Percentiles rank a stretch among this genome's conserved stretches.
Evolutionary conservation across 345 rosid genomes (phyloP).

Genomic region (Corymbia maculata): DNA sequence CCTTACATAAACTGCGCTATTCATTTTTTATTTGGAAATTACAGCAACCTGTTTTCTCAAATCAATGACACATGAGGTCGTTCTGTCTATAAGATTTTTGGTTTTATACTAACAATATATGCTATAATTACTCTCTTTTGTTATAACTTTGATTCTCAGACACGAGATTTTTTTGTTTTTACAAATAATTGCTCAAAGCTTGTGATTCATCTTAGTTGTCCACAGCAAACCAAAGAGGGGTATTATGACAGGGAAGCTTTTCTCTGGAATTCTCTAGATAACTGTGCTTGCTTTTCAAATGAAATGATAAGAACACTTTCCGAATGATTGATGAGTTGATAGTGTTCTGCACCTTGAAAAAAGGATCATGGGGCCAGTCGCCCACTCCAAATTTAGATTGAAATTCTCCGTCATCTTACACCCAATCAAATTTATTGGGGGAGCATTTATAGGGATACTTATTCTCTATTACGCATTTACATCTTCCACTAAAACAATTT

Average conservation of each 20-base stretch:
- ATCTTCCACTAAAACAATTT: not conserved
- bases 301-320: not conserved
- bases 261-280: not conserved
- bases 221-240: not conserved
- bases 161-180: not conserved
- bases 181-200: not conserved
- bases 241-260: not conserved
- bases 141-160: not conserved
- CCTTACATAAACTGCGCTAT: not conserved
- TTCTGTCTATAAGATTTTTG: not conserved
- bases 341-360: not conserved
- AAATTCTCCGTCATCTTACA: not conserved
- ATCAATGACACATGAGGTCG: not conserved
- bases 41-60: not conserved
- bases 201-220: not conserved
- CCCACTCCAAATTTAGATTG: not conserved
- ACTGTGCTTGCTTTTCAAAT: not conserved
- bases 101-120: not conserved
- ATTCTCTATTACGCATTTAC: not conserved
- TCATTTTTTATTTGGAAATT: not conserved
- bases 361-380: not conserved
- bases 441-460: not conserved
- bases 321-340: not conserved
- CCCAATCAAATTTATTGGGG: not conserved
- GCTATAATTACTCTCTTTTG: not conserved